Conservation (phyloP, 2,329 filamentous ascomycete species). For the Claviceps fusiformis region DNA sequence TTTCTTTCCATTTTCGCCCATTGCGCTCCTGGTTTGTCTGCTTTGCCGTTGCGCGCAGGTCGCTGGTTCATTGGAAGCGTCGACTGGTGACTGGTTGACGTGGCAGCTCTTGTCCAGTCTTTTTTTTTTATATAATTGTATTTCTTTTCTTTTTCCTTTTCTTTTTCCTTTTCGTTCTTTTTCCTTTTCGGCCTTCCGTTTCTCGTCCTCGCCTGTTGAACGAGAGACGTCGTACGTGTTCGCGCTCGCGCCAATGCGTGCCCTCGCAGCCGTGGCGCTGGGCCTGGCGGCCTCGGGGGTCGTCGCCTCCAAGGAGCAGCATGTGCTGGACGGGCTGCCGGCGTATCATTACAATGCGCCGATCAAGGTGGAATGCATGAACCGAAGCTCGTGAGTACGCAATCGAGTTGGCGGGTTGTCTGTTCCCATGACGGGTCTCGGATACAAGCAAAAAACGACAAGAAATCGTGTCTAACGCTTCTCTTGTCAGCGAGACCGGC, state of each 20-base stretch:
- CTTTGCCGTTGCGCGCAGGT: neutral
- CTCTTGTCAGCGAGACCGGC: conserved; percentile 55
- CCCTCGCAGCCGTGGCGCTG: neutral
- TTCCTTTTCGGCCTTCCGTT: neutral
- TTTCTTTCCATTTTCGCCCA: neutral
- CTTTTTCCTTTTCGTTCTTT: neutral
- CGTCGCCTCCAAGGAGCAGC: conserved; percentile 18
- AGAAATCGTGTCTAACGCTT: neutral
- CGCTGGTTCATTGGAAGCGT: neutral
- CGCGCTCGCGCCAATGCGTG: neutral
- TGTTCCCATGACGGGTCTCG: too few relatives aligned
- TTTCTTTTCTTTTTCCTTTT: neutral
- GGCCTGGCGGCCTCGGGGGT: conserved; percentile 6
- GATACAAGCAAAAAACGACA: neutral
- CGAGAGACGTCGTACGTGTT: too few relatives aligned
- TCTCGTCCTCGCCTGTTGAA: neutral
- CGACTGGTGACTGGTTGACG: neutral
- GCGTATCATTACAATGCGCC: conserved; percentile 54
- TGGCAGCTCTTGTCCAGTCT: neutral
- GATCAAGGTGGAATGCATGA: conserved; percentile 60
- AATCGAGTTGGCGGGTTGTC: too few relatives aligned
- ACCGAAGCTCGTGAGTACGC: conserved; percentile 49
- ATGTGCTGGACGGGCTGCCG: conserved; percentile 28
- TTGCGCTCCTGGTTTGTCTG: neutral
- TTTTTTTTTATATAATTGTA: neutral